Base-by-base conservation (phyloP, 2,329 filamentous ascomycete species). In the Grosmannia huntii region DNA sequence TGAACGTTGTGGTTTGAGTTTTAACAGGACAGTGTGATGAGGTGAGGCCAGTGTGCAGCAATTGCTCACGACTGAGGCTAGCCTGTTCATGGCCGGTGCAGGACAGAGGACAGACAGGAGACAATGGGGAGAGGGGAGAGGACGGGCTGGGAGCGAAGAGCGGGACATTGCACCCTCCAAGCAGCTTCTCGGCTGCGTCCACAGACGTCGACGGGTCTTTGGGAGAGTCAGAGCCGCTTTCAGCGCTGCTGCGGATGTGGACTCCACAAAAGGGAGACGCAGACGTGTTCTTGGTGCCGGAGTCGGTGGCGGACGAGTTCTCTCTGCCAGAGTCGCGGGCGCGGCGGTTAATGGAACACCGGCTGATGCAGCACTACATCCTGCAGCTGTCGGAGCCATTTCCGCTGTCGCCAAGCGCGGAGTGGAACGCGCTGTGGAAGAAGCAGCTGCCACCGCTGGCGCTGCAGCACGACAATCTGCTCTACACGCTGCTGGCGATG, bases 301-400 rank as follows among this genome's bases (percentile, higher is more conserved):
- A 41, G 4, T 59, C 59, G 4, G 57, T 58, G 6, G 59, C 58
- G 12, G 50, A 54, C 41, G 59, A 60, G 44, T 53, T 49, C 7
- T 21, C 55, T 19, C 48, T 67, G 10, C 65, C 63, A 14, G 66
- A 68, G 57, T 64, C 65, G 5, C 62, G 56, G 3, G 52, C 55
- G 5, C 62, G 66, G 7, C 65, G 66, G 2, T 53, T 68, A 16
- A 56, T 67, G n/a, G 66, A 68, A 53, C 65, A 66, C 49, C 65
- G 65, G 1, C 60, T 68, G 27, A 65, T 67, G 63, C 65, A 66
- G 27, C 63, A 68, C 48, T 66, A 64, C 57, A 49, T 63, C 4
- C 53, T 59, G 27, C 62, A 60, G 11, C 54, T 65, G 5, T 53
- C 55, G 52, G 56, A 55, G 10, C 64, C 62, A 0, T 64, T 64